Conservation (phyloP, 176 grass and related monocot genomes). For the Zea luxurians region DNA sequence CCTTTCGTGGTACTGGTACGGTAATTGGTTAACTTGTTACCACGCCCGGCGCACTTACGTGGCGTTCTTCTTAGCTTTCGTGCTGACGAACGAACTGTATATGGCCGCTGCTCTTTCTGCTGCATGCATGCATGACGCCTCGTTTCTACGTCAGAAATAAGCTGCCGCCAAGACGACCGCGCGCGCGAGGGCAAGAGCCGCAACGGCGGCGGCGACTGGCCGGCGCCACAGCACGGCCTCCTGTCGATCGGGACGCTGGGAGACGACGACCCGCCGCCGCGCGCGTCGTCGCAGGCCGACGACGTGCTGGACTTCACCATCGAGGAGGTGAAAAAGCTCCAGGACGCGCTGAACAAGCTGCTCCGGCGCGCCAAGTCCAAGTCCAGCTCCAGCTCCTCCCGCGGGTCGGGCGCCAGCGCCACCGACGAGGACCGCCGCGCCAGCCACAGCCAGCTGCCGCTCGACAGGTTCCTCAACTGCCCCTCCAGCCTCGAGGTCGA, state of each 20-base stretch:
- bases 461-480: conserved; percentile 95
- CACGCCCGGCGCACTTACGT: neutral
- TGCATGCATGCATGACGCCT: neutral
- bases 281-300: conserved; percentile 36
- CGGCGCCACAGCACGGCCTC: conserved; percentile 26
- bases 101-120: neutral
- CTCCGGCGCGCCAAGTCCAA: conserved; percentile 67
- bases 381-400: conserved; percentile 30
- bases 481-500: conserved; percentile 97
- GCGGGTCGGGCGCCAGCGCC: conserved; percentile 32
- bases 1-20: neutral
- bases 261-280: conserved; percentile 32
- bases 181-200: conserved; percentile 39
- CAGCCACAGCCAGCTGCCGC: conserved; percentile 48
- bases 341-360: conserved; percentile 80
- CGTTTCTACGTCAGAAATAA: conserved; percentile 17
- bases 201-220: conserved; percentile 30
- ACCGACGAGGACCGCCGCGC: conserved; percentile 33
- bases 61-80: neutral
- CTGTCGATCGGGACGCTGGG: conserved; percentile 90
- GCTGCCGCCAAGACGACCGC: conserved; percentile 32
- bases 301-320: conserved; percentile 74
- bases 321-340: conserved; percentile 86
- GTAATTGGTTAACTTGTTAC: neutral
- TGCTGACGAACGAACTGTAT: neutral